Evolutionary conservation across 805 yeast species (phyloP), one percentile per base, ranked within the genome.

Genomic region (Maudiozyma bulderi): DNA sequence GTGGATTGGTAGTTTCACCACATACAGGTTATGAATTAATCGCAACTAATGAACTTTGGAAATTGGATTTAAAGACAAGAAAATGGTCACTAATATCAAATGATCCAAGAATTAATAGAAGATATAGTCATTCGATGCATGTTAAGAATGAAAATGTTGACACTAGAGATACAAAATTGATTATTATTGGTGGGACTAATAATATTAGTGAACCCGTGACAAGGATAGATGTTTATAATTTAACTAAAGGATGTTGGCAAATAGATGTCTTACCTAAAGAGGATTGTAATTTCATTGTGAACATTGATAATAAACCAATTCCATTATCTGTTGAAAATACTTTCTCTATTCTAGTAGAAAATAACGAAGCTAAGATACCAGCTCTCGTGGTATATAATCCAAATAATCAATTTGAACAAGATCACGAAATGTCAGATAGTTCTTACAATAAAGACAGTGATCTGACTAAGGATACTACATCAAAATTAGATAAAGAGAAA

Each of bases 41-140:
- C 11, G 77, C 85, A 0, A 60, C 74, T 6, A 81, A 81, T 55
- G 95, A 86, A 55, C 63, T 83, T n/a, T 86, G 95, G 93, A 75
- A 75, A 54, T 76, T 82, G 52, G 75, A 81, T 59, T 61, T 81
- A 32, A 73, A 69, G 40, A 64, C 73, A 3, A 70, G 70, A 47
- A 61, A 62, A 10, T 85, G 91, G 91, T 60, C 61, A 0, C 70
- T 78, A 45, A 59, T 82, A 1, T 74, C 75, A 15, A 65, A 65
- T 9, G 57, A 56, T n/a, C 60, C 71, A 2, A 64, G 63, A 11
- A 59, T 67, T 6, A 55, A 68, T 3, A 58, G 65, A 11, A 67
- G 88, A 46, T 83, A 65, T 57, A 75, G 75, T 50, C 86, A 80
- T 57, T 68, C 74, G 14, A 63, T 79, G 64, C 67, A 77, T 28